A percentile compares a stretch with the other conserved stretches of the same genome.
These are phyloP conservation scores for Datura wrightii DNA, from an alignment of 257 asterid genomes.

Conservation along the genomic window DNA sequence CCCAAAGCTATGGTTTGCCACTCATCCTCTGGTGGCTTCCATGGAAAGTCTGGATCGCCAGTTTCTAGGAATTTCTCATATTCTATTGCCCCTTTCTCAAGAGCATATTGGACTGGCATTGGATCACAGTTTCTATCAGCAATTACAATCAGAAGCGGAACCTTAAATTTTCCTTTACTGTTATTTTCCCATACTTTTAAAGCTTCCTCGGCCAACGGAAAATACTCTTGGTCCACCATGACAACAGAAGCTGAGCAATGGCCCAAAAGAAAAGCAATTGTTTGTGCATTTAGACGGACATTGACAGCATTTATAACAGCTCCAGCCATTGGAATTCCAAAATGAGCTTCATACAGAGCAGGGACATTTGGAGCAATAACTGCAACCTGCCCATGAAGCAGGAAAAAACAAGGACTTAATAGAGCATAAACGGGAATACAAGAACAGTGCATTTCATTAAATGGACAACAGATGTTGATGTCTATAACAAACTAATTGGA, in stretches of 20 bases:
- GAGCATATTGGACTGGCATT: constrained; percentile 59
- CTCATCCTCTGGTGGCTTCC: constrained; percentile 91
- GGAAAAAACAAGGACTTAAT: background rate
- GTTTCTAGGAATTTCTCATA: constrained; percentile 80
- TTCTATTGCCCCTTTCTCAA: constrained; percentile 73
- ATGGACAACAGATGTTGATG: background rate
- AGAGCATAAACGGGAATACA: background rate
- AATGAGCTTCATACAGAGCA: constrained; percentile 90
- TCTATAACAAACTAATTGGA: background rate
- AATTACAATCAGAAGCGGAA: constrained; percentile 69
- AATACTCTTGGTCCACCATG: constrained; percentile 91
- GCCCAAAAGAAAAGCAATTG: constrained; percentile 80
- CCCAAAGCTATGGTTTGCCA: constrained; percentile 95
- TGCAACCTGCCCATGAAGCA: constrained; percentile 63
- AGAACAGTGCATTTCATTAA: background rate
- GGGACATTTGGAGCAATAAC: constrained; percentile 95
- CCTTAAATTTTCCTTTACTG: constrained; percentile 52
- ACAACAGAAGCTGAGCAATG: constrained; percentile 73
- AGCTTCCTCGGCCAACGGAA: constrained; percentile 79
- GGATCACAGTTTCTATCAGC: constrained; percentile 76
- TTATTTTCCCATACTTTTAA: constrained; percentile 53
- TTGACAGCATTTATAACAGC: constrained; percentile 91
- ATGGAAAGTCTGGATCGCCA: constrained; percentile 71
- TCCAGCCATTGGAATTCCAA: constrained; percentile 96
- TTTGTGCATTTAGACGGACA: constrained; percentile 79